Evolutionary conservation across 257 asterid species (phyloP).

Genomic region (Cynanchum wilfordii): DNA sequence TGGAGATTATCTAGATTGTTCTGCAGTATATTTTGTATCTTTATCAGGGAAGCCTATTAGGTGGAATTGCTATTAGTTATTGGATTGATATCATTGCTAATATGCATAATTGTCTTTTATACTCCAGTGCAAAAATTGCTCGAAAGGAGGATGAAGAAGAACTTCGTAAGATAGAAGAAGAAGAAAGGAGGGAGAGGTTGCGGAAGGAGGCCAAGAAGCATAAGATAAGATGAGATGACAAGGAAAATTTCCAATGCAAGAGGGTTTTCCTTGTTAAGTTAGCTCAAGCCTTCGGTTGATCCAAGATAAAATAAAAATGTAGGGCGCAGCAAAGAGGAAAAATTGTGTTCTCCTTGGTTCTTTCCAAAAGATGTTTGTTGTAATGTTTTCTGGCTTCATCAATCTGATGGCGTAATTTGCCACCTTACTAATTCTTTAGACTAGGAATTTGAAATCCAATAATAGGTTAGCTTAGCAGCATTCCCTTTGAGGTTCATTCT

Average conservation of each 20-base stretch:
- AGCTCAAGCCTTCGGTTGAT: neutral
- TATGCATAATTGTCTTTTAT: slow-evolving; percentile 5
- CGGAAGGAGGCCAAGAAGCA: slow-evolving; percentile 60
- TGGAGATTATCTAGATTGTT: neutral
- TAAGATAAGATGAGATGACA: slow-evolving; percentile 43
- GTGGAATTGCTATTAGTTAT: too few relatives aligned
- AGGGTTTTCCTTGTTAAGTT: neutral
- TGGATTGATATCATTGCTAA: neutral
- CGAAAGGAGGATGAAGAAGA: slow-evolving; percentile 72
- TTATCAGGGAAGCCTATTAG: neutral
- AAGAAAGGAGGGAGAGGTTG: slow-evolving; percentile 58
- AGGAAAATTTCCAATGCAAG: neutral
- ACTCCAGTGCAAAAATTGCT: slow-evolving; percentile 58
- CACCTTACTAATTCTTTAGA: neutral
- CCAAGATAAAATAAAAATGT: neutral
- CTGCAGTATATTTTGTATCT: neutral
- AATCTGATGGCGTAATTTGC: neutral
- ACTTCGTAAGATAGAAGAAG: slow-evolving; percentile 61
- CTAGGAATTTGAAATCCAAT: neutral
- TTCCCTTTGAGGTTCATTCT: neutral
- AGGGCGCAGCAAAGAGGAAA: neutral
- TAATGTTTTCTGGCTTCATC: neutral
- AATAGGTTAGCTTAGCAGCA: neutral
- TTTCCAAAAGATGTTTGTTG: neutral
- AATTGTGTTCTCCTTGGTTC: neutral